phyloP scores from a whole-genome alignment of 1,139 yeast genomes.

The Candida sp. region DNA sequence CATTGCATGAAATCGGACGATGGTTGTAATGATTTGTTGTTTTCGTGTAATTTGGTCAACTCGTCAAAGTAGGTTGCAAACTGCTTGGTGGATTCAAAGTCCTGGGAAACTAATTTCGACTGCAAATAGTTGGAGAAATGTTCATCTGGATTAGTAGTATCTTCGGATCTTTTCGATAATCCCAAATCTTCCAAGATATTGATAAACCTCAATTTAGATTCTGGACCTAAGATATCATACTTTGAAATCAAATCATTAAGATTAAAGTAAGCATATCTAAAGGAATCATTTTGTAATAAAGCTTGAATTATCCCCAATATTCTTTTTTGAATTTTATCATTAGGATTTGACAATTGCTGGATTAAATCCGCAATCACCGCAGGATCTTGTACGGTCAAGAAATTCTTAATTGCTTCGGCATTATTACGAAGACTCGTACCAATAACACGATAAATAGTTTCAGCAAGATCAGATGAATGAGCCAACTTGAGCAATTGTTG shows the following conservation, averaged over 20 bases:
- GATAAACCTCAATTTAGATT: constrained; percentile 30
- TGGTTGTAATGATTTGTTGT: constrained; percentile 21
- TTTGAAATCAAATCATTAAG: constrained; percentile 17
- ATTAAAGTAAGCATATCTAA: constrained; percentile 24
- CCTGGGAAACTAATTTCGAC: constrained; percentile 16
- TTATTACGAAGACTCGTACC: constrained; percentile 69
- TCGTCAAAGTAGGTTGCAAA: constrained; percentile 40
- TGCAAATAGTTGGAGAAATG: constrained; percentile 32
- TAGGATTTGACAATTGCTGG: constrained; percentile 11
- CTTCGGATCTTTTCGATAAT: constrained; percentile 22
- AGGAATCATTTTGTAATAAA: constrained; percentile 28
- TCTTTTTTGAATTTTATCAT: constrained; percentile 41
- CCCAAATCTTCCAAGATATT: constrained; percentile 40
- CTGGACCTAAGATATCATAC: constrained; percentile 21
- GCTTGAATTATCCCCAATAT: constrained; percentile 47
- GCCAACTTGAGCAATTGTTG: constrained; percentile 14
- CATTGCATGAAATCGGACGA: constrained; percentile 49
- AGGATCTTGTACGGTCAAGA: constrained; percentile 13
- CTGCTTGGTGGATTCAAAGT: constrained; percentile 30
- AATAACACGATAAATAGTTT: constrained; percentile 47
- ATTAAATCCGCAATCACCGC: constrained; percentile 15
- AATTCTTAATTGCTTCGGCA: constrained; percentile 49
- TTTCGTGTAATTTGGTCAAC: constrained; percentile 34
- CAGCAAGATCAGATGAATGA: constrained; percentile 23
- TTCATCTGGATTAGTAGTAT: constrained; percentile 14